Evolutionary conservation across 2,329 filamentous ascomycete genomes (phyloP).

Genomic region (Blastomyces gilchristii): DNA sequence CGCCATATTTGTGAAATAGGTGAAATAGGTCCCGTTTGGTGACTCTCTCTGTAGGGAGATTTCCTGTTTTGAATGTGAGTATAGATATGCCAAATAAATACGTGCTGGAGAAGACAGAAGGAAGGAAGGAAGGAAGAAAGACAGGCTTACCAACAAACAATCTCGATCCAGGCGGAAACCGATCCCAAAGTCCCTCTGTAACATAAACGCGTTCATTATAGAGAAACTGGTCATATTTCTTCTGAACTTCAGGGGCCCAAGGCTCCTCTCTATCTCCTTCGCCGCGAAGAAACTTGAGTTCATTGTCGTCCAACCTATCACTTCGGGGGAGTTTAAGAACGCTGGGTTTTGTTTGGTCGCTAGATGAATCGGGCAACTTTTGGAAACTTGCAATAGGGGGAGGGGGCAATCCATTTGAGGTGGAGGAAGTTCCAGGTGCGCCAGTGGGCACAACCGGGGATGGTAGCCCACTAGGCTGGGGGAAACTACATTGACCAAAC

Average conservation of each 20-base stretch:
- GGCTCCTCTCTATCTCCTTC: slow-evolving; percentile 33
- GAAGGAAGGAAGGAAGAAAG: background rate
- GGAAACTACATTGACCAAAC: slow-evolving; percentile 27
- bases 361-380: slow-evolving; percentile 15
- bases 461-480: slow-evolving; percentile 19
- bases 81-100: background rate
- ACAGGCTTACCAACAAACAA: slow-evolving; percentile 39
- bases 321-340: slow-evolving; percentile 8
- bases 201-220: slow-evolving; percentile 42
- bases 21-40: slow-evolving; percentile 91
- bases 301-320: slow-evolving; percentile 1
- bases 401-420: slow-evolving; percentile 29
- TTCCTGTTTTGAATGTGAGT: slow-evolving; percentile 48
- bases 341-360: background rate
- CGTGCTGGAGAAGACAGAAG: background rate
- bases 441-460: slow-evolving; percentile 20
- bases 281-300: background rate
- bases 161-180: slow-evolving; percentile 40
- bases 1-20: slow-evolving; percentile 74
- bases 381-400: slow-evolving; percentile 35
- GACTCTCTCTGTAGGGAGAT: slow-evolving; percentile 83
- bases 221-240: slow-evolving; percentile 43
- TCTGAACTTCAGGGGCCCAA: slow-evolving; percentile 40
- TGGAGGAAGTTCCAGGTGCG: slow-evolving; percentile 29
- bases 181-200: slow-evolving; percentile 43